Base-by-base conservation (phyloP, 495 filamentous ascomycete genomes). In the Aspergillus sparsus region DNA sequence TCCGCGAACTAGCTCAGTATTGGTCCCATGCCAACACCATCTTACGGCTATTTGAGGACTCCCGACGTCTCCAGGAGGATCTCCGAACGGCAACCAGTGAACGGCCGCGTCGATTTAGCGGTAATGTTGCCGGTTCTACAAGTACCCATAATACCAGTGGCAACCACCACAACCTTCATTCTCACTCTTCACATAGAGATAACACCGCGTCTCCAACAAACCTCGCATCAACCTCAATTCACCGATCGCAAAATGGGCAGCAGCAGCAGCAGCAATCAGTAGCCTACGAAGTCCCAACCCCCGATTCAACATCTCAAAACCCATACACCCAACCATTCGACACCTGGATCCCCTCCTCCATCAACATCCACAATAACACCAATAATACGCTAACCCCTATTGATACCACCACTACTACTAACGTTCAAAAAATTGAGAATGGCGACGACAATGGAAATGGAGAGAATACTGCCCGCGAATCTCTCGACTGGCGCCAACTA, bases 11-110 rank as follows among this genome's bases (percentile, higher is more conserved):
- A 52, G 74, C 77, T 18, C 67, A 71, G 32, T 79, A 75, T 54
- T 80, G 77, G 77, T 72, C 74, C 41, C 76, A 77, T 57, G 77
- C 77, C 18, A 74, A 69, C 45, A 79, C 76, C 16, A 80, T 80
- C 16, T 58, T 80, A 34, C 74, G 77, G 3, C 68, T 80, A 7
- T 80, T 80, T 36, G 75, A 80, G 60, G 70, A 80, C 53, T 80
- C 77, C 11, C 76, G 74, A 54, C 75, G 76, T 41, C 70, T 80
- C 18, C 76, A 77, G 52, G 74, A 80, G 36, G 77, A 80, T 49
- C 65, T 80, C 21, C 71, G 71, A 18, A 52, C 74, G 44, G 75
- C 76, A 39, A 74, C 76, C 16, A 72, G 64, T 1, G 75, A 75
- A 51, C 58, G 74, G 44, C 70, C 72, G n/a, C 68, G 72, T 45